A percentile compares a stretch with the other conserved stretches of the same genome.
Evolutionary conservation across 2,329 filamentous ascomycete species (phyloP).

Genomic region (Ceratocystis smalleyi): DNA sequence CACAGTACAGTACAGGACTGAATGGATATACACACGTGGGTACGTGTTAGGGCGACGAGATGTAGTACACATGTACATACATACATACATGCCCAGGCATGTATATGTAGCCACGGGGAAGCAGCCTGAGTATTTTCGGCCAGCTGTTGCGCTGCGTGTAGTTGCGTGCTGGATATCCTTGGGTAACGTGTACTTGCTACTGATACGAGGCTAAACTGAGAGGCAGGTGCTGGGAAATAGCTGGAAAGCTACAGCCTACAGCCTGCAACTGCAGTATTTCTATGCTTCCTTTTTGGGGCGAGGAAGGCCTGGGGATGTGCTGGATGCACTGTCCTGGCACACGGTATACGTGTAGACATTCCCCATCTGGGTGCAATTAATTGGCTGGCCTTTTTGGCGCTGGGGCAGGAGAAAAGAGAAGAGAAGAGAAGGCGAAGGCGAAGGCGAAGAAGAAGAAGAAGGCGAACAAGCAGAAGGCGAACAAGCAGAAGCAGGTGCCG

Average conservation of each 20-base stretch:
- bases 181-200: background rate
- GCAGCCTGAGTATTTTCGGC: background rate
- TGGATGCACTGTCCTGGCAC: too few relatives aligned
- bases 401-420: too few relatives aligned
- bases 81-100: background rate
- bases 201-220: background rate
- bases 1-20: background rate
- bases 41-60: background rate
- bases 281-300: background rate
- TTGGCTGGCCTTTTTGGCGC: too few relatives aligned
- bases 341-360: too few relatives aligned
- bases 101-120: background rate
- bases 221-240: background rate
- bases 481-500: too few relatives aligned
- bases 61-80: constrained; percentile 2
- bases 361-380: too few relatives aligned
- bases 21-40: background rate
- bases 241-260: background rate
- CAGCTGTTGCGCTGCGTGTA: background rate
- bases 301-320: too few relatives aligned
- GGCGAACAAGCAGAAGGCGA: too few relatives aligned
- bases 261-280: background rate
- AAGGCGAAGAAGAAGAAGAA: too few relatives aligned
- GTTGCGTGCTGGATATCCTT: background rate
- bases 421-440: too few relatives aligned